A percentile compares a stretch with the other conserved stretches of the same genome.
Evolutionary conservation across 2,329 filamentous ascomycete species (phyloP).

Genomic region (Colletotrichum sp.): DNA sequence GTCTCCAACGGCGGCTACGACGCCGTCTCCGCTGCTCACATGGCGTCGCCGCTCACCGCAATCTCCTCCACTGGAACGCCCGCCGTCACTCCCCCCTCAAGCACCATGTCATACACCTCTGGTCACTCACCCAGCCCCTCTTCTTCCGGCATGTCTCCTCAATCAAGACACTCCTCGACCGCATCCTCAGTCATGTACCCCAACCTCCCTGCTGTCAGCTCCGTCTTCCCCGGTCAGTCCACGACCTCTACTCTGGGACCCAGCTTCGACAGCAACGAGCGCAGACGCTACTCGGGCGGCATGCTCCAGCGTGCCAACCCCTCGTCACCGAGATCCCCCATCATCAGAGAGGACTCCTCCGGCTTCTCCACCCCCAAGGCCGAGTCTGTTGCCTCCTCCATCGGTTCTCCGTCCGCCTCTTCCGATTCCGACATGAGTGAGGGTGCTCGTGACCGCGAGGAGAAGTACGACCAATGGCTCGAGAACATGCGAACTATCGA

Average conservation of each 20-base stretch:
- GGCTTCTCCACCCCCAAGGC: conserved; percentile 47
- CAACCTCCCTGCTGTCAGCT: conserved; percentile 71
- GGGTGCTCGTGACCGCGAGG: conserved; percentile 60
- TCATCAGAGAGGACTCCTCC: conserved; percentile 40
- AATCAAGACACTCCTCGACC: conserved; percentile 64
- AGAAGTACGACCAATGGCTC: conserved; percentile 68
- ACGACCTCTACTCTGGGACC: conserved; percentile 75
- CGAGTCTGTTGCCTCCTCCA: conserved; percentile 46
- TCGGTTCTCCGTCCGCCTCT: conserved; percentile 61
- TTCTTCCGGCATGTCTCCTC: conserved; percentile 72
- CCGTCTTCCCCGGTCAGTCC: conserved; percentile 71
- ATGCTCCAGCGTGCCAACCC: conserved; percentile 66
- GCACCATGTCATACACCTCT: conserved; percentile 77
- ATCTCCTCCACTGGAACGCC: conserved; percentile 72
- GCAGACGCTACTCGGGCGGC: conserved; percentile 69
- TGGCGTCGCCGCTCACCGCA: conserved; percentile 65
- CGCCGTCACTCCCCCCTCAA: conserved; percentile 77
- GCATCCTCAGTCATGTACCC: conserved; percentile 74
- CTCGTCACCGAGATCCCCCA: conserved; percentile 41
- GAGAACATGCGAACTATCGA: conserved; percentile 71
- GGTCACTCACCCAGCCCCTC: conserved; percentile 77
- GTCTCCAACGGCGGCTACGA: conserved; percentile 40
- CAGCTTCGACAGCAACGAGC: conserved; percentile 66
- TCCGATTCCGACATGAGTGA: conserved; percentile 58
- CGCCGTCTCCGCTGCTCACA: conserved; percentile 56